Evolutionary conservation across 2,329 filamentous ascomycete genomes (phyloP).

Genomic region (Huntiella decipiens): DNA sequence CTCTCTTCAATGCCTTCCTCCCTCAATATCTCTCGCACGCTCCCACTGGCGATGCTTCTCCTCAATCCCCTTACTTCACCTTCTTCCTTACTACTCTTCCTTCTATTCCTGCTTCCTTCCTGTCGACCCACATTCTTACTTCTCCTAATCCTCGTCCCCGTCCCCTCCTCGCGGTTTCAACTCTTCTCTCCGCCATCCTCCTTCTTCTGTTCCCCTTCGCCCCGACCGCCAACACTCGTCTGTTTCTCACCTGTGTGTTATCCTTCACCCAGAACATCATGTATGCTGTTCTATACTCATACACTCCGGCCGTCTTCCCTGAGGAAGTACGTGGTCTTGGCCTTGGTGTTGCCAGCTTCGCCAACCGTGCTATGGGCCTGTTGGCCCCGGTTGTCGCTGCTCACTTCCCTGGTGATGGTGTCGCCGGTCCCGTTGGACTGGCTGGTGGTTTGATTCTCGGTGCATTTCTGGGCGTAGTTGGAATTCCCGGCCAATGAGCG

Average conservation of each 20-base stretch:
- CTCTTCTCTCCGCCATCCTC: slow-evolving; percentile 47
- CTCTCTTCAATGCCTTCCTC: slow-evolving; percentile 79
- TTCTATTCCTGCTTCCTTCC: slow-evolving; percentile 57
- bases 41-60: slow-evolving; percentile 12
- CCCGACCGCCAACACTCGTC: slow-evolving; percentile 33
- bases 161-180: slow-evolving; percentile 50
- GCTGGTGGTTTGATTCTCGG: slow-evolving; percentile 36
- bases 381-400: slow-evolving; percentile 51
- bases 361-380: slow-evolving; percentile 49
- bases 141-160: slow-evolving; percentile 45
- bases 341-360: slow-evolving; percentile 50
- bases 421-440: slow-evolving; percentile 37
- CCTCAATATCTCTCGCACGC: slow-evolving; percentile 61
- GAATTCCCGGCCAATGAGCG: slow-evolving; percentile 27
- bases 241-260: slow-evolving; percentile 47
- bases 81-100: slow-evolving; percentile 63
- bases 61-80: slow-evolving; percentile 42
- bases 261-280: slow-evolving; percentile 59
- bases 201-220: slow-evolving; percentile 47
- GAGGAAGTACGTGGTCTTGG: slow-evolving; percentile 53
- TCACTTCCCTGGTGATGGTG: slow-evolving; percentile 36
- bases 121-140: slow-evolving; percentile 56
- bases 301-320: slow-evolving; percentile 60
- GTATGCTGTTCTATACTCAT: slow-evolving; percentile 60
- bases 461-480: slow-evolving; percentile 38